Percentiles rank a stretch among this genome's conserved stretches.
Conservation (phyloP, 345 rosid species). For the Lumnitzera littorea region DNA sequence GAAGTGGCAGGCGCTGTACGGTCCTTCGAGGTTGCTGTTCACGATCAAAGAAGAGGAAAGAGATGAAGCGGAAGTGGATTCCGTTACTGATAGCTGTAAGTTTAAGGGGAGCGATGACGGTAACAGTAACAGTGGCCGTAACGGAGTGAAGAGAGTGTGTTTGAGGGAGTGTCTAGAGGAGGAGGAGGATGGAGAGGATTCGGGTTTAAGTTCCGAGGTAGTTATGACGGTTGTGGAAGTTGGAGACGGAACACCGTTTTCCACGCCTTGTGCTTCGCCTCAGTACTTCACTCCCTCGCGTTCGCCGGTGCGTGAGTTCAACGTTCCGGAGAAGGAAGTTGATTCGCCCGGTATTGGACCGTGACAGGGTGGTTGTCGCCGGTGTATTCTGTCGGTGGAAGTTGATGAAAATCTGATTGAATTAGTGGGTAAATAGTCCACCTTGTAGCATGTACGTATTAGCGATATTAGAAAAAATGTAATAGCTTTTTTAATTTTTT, state of each 20-base stretch:
- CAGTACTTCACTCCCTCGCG: slow-evolving; percentile 50
- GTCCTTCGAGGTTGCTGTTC: slow-evolving; percentile 53
- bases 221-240: slow-evolving; percentile 4
- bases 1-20: slow-evolving; percentile 36
- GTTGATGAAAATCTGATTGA: too few relatives aligned
- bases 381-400: too few relatives aligned
- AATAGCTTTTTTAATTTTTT: too few relatives aligned
- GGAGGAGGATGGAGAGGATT: slow-evolving; percentile 1
- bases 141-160: slow-evolving; percentile 4
- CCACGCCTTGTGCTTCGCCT: slow-evolving; percentile 65
- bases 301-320: slow-evolving; percentile 34
- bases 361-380: too few relatives aligned
- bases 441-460: too few relatives aligned
- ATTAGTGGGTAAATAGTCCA: too few relatives aligned
- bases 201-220: not conserved
- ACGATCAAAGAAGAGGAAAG: slow-evolving; percentile 66
- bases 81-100: not conserved
- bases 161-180: slow-evolving; percentile 9
- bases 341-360: too few relatives aligned
- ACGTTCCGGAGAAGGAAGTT: too few relatives aligned
- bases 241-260: slow-evolving; percentile 45
- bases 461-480: too few relatives aligned
- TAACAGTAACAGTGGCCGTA: not conserved
- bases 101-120: not conserved
- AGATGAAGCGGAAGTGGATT: slow-evolving; percentile 22